A percentile compares a stretch with the other conserved stretches of the same genome.
Conservation (phyloP, 2,329 filamentous ascomycete species). For the Colletotrichum sp. region DNA sequence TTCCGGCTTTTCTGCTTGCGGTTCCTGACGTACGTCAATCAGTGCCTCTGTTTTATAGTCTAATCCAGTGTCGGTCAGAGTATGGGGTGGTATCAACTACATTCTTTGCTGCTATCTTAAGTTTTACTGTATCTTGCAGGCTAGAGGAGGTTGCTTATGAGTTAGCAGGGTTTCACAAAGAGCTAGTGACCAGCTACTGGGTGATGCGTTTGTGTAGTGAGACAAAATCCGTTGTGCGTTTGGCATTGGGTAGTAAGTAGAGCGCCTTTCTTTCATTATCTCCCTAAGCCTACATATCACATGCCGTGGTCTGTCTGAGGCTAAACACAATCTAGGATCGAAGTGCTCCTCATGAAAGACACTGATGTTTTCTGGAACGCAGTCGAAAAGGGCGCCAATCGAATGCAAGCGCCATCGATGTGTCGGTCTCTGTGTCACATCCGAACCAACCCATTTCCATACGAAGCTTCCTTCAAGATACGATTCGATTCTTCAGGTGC, state of each 20-base stretch:
- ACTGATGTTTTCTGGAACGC: not conserved
- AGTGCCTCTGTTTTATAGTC: not conserved
- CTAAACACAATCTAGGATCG: not conserved
- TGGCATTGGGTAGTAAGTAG: not conserved
- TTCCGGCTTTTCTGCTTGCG: not conserved
- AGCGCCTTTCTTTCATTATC: not conserved
- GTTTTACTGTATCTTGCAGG: not conserved
- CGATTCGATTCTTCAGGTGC: not conserved
- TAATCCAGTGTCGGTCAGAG: not conserved
- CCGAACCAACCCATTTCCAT: not conserved
- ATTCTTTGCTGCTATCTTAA: not conserved
- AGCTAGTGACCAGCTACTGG: not conserved
- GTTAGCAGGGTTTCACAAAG: not conserved
- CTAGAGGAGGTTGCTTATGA: not conserved
- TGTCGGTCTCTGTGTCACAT: not conserved
- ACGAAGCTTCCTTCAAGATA: not conserved
- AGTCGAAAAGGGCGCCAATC: not conserved
- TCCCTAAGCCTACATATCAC: not conserved
- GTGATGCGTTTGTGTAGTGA: not conserved
- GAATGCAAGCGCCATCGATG: not conserved
- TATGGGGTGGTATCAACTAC: not conserved
- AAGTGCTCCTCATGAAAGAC: not conserved
- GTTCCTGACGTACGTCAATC: not conserved
- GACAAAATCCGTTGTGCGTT: not conserved
- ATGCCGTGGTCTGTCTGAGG: not conserved